Evolutionary conservation across 768 basidiomycete species (phyloP).

Genomic region (Amanita phalloides): DNA sequence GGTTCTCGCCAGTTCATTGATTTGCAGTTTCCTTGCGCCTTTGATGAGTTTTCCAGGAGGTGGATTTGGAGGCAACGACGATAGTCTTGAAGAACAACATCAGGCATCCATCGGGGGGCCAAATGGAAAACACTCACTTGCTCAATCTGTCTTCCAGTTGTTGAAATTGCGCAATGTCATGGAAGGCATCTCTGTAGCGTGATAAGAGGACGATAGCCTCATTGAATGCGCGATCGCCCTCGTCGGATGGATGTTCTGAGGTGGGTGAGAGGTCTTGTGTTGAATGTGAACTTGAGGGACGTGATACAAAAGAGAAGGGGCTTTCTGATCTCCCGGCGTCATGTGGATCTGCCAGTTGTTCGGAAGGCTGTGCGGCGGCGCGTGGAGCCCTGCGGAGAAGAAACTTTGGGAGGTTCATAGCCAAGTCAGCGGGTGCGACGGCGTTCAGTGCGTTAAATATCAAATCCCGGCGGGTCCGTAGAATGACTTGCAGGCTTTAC

Average conservation of each 20-base stretch:
- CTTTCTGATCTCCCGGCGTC: background rate
- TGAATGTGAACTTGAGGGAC: background rate
- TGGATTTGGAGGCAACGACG: background rate
- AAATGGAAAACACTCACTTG: background rate
- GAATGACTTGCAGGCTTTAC: too few relatives aligned
- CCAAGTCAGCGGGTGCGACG: too few relatives aligned
- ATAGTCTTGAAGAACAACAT: background rate
- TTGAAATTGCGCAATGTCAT: background rate
- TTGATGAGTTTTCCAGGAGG: slow-evolving; percentile 2
- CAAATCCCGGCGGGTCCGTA: too few relatives aligned
- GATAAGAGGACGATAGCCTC: background rate
- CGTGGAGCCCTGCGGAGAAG: slow-evolving; percentile 1
- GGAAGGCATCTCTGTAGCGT: background rate
- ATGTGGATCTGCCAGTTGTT: background rate
- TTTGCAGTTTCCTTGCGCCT: background rate
- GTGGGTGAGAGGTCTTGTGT: background rate
- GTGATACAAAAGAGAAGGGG: background rate
- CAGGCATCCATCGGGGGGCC: background rate
- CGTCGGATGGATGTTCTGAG: background rate
- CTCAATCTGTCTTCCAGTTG: background rate
- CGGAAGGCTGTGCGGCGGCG: background rate
- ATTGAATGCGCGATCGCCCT: slow-evolving; percentile 1
- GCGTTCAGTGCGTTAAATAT: background rate
- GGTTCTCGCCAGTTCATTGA: background rate
- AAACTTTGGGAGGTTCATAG: slow-evolving; percentile 2